A percentile compares a stretch with the other conserved stretches of the same genome.
Conservation (phyloP, 805 yeast genomes). For the Brettanomyces naardenensis region DNA sequence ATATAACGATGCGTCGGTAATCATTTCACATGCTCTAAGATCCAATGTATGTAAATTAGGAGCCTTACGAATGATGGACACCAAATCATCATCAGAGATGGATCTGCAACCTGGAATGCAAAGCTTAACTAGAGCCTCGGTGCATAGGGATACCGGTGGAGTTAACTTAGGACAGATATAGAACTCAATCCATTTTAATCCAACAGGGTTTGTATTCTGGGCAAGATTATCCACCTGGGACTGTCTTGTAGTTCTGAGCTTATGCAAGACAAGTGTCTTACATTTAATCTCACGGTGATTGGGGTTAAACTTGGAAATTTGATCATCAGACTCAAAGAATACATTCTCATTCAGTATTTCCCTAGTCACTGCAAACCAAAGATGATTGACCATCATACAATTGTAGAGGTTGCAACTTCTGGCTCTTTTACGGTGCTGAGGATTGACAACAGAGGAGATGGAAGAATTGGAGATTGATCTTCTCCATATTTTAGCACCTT, state of each 20-base stretch:
- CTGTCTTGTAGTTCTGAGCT: slow-evolving; percentile 46
- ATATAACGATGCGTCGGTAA: slow-evolving; percentile 70
- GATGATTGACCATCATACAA: slow-evolving; percentile 61
- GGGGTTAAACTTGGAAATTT: slow-evolving; percentile 22
- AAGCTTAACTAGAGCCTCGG: slow-evolving; percentile 34
- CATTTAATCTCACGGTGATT: not conserved
- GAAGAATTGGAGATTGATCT: slow-evolving; percentile 13
- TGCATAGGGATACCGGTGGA: slow-evolving; percentile 45
- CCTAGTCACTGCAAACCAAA: slow-evolving; percentile 52
- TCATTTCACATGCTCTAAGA: slow-evolving; percentile 72
- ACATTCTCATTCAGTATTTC: slow-evolving; percentile 49
- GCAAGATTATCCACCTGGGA: slow-evolving; percentile 42
- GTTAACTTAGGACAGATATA: slow-evolving; percentile 71
- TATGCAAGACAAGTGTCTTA: slow-evolving; percentile 55
- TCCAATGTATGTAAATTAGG: slow-evolving; percentile 61
- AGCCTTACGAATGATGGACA: slow-evolving; percentile 42
- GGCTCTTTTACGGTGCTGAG: slow-evolving; percentile 5
- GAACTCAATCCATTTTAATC: slow-evolving; percentile 64
- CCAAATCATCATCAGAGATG: slow-evolving; percentile 53
- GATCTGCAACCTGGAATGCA: slow-evolving; percentile 65
- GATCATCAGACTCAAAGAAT: slow-evolving; percentile 41
- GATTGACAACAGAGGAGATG: slow-evolving; percentile 4
- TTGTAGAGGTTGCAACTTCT: slow-evolving; percentile 34
- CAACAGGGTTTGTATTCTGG: slow-evolving; percentile 32
- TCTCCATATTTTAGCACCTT: slow-evolving; percentile 36